Evolutionary conservation across 176 grass and related monocot genomes (phyloP), one percentile per base, ranked within the genome.

Genomic region (Phragmites australis): DNA sequence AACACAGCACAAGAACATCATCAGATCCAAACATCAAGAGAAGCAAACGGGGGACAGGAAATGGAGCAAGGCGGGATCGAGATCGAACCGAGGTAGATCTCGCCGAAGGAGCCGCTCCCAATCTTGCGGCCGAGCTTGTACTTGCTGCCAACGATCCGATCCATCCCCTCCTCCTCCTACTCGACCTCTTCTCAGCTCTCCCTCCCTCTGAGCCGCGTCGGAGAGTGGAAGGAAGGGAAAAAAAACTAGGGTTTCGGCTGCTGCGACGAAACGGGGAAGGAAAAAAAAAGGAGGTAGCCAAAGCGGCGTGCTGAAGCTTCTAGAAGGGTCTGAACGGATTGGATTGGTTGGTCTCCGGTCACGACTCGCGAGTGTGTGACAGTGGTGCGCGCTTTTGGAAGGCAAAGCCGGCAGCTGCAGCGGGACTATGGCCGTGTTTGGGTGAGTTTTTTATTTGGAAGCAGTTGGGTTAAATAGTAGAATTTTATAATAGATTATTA

Each of bases 111-210:
- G 48, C 90, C 90, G 86, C 90, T 92, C 75, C 90, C 90, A 48
- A 92, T 92, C 90, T 92, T 92, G 41, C 90, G 83, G 39, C 90
- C 90, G 10, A 92, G 86, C 86, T 86, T 92, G 62, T 89, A 92
- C 69, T 92, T 92, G 25, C 83, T 68, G 53, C 90, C 90, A 10
- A 92, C 83, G 49, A 92, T 92, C 30, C 90, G 83, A 70, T 92
- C 90, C 90, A 92, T 92, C 74, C 70, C 64, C 19, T 75, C 21
- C 14, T 43, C 21, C 8, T 1, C 67, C 6, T 5, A 37, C 2
- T 37, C 34, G 34, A 4, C 59, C 8, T 25, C 43, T 43, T 49
- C 21, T 22, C 59, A 39, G 46, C 29, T 6, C 31, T 17, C 1
- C 7, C 45, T 72, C 63, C 7, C 10, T 32, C 19, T 7, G 27